These are phyloP conservation scores for Calonectria hongkongensis DNA, from an alignment of 2,329 filamentous ascomycete genomes.

Conservation along the genomic window DNA sequence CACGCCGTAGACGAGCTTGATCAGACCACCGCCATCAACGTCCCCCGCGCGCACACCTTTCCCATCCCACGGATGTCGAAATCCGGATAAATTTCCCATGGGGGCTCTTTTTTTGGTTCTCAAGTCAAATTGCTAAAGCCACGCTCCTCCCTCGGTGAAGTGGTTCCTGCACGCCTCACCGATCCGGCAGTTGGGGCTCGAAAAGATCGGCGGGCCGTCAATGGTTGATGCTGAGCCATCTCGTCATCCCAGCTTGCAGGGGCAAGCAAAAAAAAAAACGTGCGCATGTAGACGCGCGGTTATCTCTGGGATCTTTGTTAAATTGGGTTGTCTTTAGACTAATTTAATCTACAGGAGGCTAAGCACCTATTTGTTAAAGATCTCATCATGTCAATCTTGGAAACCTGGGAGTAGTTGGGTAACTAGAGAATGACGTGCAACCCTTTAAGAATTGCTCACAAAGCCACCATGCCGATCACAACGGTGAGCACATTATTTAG, in stretches of 20 bases:
- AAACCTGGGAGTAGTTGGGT: background rate
- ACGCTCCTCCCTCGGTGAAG: constrained; percentile 13
- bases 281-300: background rate
- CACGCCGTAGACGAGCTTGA: constrained; percentile 6
- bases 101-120: background rate
- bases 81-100: constrained; percentile 12
- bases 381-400: background rate
- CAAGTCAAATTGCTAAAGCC: background rate
- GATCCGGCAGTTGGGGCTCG: background rate
- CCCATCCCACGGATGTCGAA: background rate
- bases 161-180: background rate
- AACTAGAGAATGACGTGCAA: background rate
- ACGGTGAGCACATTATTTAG: background rate
- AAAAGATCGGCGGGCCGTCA: background rate
- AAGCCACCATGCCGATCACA: constrained; percentile 8
- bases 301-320: background rate
- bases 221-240: background rate
- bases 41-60: background rate
- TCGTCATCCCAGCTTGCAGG: background rate
- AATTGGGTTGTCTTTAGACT: background rate
- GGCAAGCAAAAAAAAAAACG: background rate
- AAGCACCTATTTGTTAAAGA: background rate
- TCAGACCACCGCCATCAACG: constrained; percentile 6
- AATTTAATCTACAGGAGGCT: background rate
- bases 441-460: background rate